These are phyloP conservation scores for Geranomyces michiganensis DNA, from an alignment of 192 early-diverging fungal genomes.

Conservation along the genomic window DNA sequence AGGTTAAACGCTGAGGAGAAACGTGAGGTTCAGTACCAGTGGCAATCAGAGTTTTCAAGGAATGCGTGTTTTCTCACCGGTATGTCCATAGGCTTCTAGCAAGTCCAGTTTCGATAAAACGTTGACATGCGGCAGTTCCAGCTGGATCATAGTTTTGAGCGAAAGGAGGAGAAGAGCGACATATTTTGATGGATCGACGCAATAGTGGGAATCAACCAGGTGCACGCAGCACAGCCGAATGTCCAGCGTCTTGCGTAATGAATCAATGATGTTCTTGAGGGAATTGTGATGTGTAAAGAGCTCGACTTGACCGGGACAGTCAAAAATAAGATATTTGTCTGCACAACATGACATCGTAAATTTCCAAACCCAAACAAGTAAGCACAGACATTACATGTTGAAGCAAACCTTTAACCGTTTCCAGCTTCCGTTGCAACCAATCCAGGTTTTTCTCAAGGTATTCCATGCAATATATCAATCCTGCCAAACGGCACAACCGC, in stretches of 20 bases:
- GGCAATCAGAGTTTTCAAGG: background rate
- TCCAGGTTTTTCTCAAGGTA: conserved; percentile 66
- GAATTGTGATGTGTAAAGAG: conserved; percentile 70
- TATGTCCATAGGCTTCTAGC: conserved; percentile 66
- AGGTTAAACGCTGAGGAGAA: conserved; percentile 72
- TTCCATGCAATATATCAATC: conserved; percentile 64
- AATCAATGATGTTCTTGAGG: conserved; percentile 74
- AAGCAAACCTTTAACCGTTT: conserved; percentile 43
- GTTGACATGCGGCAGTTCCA: conserved; percentile 59
- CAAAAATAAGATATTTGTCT: conserved; percentile 63
- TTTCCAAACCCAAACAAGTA: background rate
- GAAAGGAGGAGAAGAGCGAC: conserved; percentile 89
- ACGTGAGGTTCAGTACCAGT: background rate
- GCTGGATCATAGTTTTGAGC: conserved; percentile 72
- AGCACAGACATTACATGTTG: conserved; percentile 6
- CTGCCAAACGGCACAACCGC: background rate
- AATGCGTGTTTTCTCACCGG: conserved; percentile 39
- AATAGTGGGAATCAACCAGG: conserved; percentile 90
- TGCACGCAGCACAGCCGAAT: conserved; percentile 80
- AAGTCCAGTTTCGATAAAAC: conserved; percentile 61
- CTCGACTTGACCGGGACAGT: conserved; percentile 66
- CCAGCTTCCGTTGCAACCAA: conserved; percentile 53
- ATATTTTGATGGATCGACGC: conserved; percentile 88
- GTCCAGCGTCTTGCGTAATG: conserved; percentile 65
- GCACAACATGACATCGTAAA: background rate